Evolutionary conservation across 2,329 filamentous ascomycete genomes (phyloP), one percentile per base, ranked within the genome.

Genomic region (Fusarium duplospermum): DNA sequence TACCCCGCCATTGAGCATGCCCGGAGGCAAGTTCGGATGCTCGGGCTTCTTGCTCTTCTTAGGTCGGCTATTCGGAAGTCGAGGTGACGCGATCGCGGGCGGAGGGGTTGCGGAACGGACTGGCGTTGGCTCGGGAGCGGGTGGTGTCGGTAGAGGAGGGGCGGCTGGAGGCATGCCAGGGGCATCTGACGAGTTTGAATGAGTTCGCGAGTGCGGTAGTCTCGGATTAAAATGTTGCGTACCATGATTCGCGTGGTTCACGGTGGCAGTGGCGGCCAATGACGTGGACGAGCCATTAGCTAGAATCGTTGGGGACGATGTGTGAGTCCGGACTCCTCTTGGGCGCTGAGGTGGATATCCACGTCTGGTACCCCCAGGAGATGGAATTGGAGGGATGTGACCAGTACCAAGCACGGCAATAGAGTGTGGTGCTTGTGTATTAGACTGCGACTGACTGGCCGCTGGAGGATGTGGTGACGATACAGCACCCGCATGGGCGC

Each of bases 351-450:
- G 85, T 64, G 90, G 87, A 70, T 89, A 87, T 58, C 86, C 84
- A 67, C 91, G 87, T 62, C 89, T 85, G 31, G 88, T 87, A 67
- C 88, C 89, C n/a, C 94, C 94, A 2, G 95, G 95, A 0, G 95
- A 98, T 0, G 95, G 94, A 54, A 98, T 86, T 22, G 91, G 87
- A 8, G 95, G 93, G 8, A 96, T 86, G 78, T 96, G 93, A 20
- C 94, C 95, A 1, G 94, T 95, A 61, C 88, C 91, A 31, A 98
- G 83, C 20, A 98, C 92, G 5, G 94, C 90, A 77, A 98, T 97
- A 8, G 94, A 93, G 70, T 92, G 91, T 29, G 81, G 78, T 5
- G 80, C 72, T 29, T 80, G 72, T 77, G 77, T 81, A 72, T 80
- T 84, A 58, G 78, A 81, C 69, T 74, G 82, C 61, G 78, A 79